Evolutionary conservation across 2,329 filamentous ascomycete genomes (phyloP).

Genomic region (Colletotrichum paranaense): DNA sequence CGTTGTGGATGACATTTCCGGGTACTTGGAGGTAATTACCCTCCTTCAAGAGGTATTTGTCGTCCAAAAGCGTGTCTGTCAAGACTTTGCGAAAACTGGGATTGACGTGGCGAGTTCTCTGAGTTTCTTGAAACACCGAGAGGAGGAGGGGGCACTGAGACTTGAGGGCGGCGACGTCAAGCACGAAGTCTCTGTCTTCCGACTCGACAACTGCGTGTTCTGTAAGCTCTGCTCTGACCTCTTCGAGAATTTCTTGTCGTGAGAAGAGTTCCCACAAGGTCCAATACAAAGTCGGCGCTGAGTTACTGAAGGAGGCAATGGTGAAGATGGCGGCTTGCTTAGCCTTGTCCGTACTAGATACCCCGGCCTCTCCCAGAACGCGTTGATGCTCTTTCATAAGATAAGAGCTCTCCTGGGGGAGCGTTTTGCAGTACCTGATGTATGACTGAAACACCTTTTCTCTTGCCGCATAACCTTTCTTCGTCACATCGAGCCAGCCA

Average conservation of each 20-base stretch:
- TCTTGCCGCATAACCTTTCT: constrained; percentile 31
- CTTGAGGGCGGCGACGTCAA: constrained; percentile 48
- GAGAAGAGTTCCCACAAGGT: constrained; percentile 55
- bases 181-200: constrained; percentile 18
- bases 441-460: constrained; percentile 37
- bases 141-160: constrained; percentile 47
- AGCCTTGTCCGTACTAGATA: constrained; percentile 9
- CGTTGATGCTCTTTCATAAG: constrained; percentile 29
- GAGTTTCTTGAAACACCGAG: constrained; percentile 49
- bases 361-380: constrained; percentile 22
- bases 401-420: constrained; percentile 25
- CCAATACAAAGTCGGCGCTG: constrained; percentile 57
- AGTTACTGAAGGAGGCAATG: constrained; percentile 46
- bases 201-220: constrained; percentile 14
- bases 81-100: constrained; percentile 44
- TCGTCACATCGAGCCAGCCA: constrained; percentile 15
- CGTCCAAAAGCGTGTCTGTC: constrained; percentile 48
- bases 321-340: constrained; percentile 5
- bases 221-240: constrained; percentile 52
- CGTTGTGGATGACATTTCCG: constrained; percentile 39
- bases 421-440: constrained; percentile 26
- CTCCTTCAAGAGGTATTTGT: constrained; percentile 49
- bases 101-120: constrained; percentile 42
- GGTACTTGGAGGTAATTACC: constrained; percentile 50
- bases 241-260: constrained; percentile 48